A percentile compares a stretch with the other conserved stretches of the same genome.
phyloP scores from a whole-genome alignment of 1,284 basidiomycete genomes.

The Puccinia novopanici region DNA sequence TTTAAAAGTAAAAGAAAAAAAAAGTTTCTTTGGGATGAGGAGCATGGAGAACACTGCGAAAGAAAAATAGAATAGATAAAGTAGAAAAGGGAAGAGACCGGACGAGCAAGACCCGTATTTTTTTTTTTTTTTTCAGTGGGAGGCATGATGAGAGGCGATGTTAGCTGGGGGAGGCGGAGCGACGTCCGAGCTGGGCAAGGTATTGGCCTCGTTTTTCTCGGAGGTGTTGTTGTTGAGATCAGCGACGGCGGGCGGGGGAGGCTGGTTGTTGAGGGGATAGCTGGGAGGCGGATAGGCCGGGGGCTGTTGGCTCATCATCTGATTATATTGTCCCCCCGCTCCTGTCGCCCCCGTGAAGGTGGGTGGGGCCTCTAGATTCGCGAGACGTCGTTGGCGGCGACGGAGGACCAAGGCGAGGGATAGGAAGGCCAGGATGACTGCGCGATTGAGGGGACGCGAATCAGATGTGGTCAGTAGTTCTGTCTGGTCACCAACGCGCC shows the following conservation, averaged over 20 bases:
- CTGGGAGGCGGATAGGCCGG: conserved; percentile 13
- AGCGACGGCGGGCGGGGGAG: neutral
- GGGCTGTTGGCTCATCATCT: conserved; percentile 6
- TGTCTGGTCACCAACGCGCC: neutral
- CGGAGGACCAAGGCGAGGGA: conserved; percentile 17
- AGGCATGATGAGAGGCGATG: neutral
- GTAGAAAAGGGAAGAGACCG: too few species aligned
- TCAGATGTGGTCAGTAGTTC: neutral
- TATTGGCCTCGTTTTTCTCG: conserved; percentile 1
- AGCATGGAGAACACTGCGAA: too few species aligned
- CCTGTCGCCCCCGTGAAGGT: too few species aligned
- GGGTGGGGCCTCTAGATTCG: neutral
- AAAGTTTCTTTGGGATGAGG: too few species aligned
- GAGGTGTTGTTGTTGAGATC: neutral
- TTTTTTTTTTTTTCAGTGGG: neutral
- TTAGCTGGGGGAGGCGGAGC: neutral
- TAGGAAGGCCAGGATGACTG: conserved; percentile 21
- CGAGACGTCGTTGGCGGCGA: conserved; percentile 25
- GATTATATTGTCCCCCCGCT: neutral
- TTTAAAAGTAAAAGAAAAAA: too few species aligned
- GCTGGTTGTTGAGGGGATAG: neutral
- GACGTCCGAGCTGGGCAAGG: too few species aligned
- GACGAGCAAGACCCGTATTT: neutral
- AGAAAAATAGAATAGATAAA: too few species aligned
- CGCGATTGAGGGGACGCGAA: too few species aligned